Evolutionary conservation across 352 stramenopile species (phyloP).

Genomic region (Globisporangium takayamanum): DNA sequence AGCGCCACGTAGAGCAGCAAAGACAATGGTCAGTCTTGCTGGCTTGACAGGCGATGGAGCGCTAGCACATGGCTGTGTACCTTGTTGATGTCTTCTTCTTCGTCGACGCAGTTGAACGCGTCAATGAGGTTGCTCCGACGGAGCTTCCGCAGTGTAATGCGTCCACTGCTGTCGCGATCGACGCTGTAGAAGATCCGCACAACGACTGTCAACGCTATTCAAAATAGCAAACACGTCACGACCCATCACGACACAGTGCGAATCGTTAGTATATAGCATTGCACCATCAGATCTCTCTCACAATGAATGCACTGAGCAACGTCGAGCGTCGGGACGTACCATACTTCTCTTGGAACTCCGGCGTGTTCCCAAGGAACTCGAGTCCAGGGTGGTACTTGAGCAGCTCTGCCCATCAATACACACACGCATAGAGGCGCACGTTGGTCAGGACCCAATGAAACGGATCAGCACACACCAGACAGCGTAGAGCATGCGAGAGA

Average conservation of each 20-base stretch:
- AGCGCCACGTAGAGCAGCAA: background rate
- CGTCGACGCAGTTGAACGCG: conserved; percentile 95
- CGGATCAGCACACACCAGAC: background rate
- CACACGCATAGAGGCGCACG: background rate
- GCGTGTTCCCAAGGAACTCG: conserved; percentile 95
- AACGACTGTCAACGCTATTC: conserved; percentile 92
- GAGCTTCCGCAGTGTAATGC: conserved; percentile 93
- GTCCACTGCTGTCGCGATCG: conserved; percentile 92
- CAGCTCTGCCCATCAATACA: conserved; percentile 39
- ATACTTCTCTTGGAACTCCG: conserved; percentile 99
- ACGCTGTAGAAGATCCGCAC: conserved; percentile 93
- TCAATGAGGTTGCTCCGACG: conserved; percentile 92
- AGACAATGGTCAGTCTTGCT: background rate
- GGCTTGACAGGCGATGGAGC: no score
- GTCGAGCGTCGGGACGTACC: conserved; percentile 23
- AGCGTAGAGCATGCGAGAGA: background rate
- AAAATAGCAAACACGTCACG: background rate
- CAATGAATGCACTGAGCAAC: background rate
- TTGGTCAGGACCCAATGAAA: background rate
- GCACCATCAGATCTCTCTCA: background rate
- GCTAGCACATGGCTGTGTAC: conserved; percentile 30
- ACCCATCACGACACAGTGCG: background rate
- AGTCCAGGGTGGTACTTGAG: conserved; percentile 90
- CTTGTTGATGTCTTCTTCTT: conserved; percentile 99
- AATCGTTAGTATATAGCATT: background rate